A percentile compares a stretch with the other conserved stretches of the same genome.
Evolutionary conservation across 495 filamentous ascomycete genomes (phyloP).

Genomic region (Hypoxylon fuscum): DNA sequence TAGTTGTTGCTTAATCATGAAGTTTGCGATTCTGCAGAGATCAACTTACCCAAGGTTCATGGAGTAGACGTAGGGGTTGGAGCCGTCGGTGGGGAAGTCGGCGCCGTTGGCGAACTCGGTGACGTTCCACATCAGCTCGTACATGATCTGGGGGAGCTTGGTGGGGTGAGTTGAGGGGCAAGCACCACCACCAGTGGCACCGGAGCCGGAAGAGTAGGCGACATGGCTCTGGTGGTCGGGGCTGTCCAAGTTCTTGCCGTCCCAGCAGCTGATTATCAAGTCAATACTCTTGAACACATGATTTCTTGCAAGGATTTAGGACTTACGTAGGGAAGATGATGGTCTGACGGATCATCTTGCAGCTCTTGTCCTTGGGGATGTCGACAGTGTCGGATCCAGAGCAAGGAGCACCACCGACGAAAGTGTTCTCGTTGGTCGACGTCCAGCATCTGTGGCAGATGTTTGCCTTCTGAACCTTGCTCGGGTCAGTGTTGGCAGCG

Average conservation of each 20-base stretch:
- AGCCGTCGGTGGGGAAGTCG: constrained; percentile 63
- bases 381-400: constrained; percentile 61
- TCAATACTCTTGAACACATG: constrained; percentile 14
- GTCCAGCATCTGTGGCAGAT: constrained; percentile 67
- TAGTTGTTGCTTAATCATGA: constrained; percentile 22
- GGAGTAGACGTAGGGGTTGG: constrained; percentile 64
- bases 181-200: constrained; percentile 61
- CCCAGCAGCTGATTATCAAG: constrained; percentile 54
- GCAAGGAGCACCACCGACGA: constrained; percentile 58
- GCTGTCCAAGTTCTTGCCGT: constrained; percentile 65
- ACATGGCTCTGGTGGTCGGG: constrained; percentile 71
- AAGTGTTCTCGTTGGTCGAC: constrained; percentile 54
- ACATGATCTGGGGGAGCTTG: constrained; percentile 72
- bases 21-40: not conserved
- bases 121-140: constrained; percentile 73
- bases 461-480: constrained; percentile 59
- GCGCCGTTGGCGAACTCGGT: constrained; percentile 61
- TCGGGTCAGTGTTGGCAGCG: constrained; percentile 58
- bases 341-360: constrained; percentile 67
- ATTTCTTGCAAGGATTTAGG: no score
- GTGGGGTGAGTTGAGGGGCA: constrained; percentile 71
- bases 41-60: constrained; percentile 60
- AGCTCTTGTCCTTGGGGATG: constrained; percentile 60
- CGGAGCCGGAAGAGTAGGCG: constrained; percentile 61
- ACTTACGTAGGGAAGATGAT: constrained; percentile 67